Percentiles rank a stretch among this genome's conserved stretches.
phyloP scores from a whole-genome alignment of 2,329 filamentous ascomycete species.

The Alternaria hordeiaustralica region DNA sequence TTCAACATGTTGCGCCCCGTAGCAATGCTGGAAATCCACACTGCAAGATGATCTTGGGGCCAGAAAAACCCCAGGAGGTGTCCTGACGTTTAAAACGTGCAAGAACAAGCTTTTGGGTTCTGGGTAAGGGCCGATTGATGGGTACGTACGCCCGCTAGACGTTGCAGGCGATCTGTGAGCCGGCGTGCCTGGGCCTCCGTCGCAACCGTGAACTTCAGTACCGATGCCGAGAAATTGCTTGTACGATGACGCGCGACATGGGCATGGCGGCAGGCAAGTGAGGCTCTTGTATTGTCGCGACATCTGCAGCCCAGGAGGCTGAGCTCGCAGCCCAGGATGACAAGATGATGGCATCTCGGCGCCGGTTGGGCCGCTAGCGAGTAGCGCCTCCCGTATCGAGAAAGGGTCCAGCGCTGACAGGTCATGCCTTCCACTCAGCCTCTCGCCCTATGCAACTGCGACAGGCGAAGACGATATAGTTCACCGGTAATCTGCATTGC shows the following conservation, averaged over 20 bases:
- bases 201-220: neutral
- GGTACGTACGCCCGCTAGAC: neutral
- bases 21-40: neutral
- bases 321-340: neutral
- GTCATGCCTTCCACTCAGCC: slow-evolving; percentile 12
- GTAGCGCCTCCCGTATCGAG: neutral
- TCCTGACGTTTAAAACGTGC: neutral
- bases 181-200: neutral
- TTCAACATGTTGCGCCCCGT: slow-evolving; percentile 7
- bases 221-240: neutral
- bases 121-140: slow-evolving; percentile 6
- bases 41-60: neutral
- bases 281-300: slow-evolving; percentile 18
- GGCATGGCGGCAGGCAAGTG: slow-evolving; percentile 11
- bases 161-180: slow-evolving; percentile 1
- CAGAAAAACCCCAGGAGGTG: neutral
- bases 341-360: neutral
- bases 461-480: slow-evolving; percentile 1
- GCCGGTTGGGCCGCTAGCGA: neutral
- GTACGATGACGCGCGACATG: slow-evolving; percentile 5
- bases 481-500: slow-evolving; percentile 25
- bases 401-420: neutral
- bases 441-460: slow-evolving; percentile 11
- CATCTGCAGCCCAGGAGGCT: neutral
- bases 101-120: slow-evolving; percentile 3